Evolutionary conservation across 2,329 filamentous ascomycete species (phyloP).

Genomic region (Penicillium thymicola): DNA sequence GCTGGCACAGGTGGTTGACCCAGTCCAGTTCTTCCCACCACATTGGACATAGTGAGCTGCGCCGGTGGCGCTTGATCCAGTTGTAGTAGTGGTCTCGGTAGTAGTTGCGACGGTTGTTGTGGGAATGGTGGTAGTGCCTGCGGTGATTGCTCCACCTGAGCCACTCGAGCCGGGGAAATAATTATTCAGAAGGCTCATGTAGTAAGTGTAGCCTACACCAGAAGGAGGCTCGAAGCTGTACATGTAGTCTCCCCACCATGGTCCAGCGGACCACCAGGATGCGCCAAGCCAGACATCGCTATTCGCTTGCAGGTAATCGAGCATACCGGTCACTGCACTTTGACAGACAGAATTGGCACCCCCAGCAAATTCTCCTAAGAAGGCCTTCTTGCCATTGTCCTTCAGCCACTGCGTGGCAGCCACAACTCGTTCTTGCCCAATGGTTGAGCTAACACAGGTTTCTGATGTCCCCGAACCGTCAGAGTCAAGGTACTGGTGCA

Average conservation of each 20-base stretch:
- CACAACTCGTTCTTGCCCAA: slow-evolving; percentile 52
- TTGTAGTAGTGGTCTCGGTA: slow-evolving; percentile 6
- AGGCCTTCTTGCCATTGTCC: slow-evolving; percentile 53
- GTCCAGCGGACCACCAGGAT: slow-evolving; percentile 58
- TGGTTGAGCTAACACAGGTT: slow-evolving; percentile 52
- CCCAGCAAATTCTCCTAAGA: slow-evolving; percentile 59
- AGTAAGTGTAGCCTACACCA: slow-evolving; percentile 28
- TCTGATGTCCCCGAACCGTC: slow-evolving; percentile 53
- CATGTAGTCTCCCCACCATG: slow-evolving; percentile 53
- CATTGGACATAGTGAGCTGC: slow-evolving; percentile 28
- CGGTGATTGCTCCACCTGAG: slow-evolving; percentile 4
- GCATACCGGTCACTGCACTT: slow-evolving; percentile 51
- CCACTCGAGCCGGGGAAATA: slow-evolving; percentile 1
- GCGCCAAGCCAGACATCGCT: slow-evolving; percentile 58
- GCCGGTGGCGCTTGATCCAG: background rate
- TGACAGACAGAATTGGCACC: slow-evolving; percentile 46
- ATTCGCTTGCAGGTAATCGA: slow-evolving; percentile 54
- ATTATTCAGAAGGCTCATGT: slow-evolving; percentile 25
- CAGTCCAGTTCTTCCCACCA: slow-evolving; percentile 33
- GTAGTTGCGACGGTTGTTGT: background rate
- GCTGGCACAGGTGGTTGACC: slow-evolving; percentile 30
- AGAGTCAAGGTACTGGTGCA: slow-evolving; percentile 61
- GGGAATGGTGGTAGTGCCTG: background rate
- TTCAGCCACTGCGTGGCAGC: slow-evolving; percentile 48
- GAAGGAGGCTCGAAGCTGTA: slow-evolving; percentile 33